Conservation (phyloP, 208 protist species). For the Trypanosoma vivax region DNA sequence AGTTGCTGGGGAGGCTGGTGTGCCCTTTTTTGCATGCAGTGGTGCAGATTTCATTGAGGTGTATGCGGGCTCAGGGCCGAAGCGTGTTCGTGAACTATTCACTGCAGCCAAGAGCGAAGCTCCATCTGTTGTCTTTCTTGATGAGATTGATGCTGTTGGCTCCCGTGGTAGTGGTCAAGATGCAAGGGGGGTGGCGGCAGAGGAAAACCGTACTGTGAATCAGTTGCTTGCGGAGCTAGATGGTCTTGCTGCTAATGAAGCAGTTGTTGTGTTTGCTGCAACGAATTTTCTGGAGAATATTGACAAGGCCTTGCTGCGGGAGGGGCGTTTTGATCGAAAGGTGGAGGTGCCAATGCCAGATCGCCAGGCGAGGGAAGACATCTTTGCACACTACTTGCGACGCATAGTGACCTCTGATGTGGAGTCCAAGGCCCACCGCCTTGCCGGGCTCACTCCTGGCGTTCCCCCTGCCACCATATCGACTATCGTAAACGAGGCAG, state of each 20-base stretch:
- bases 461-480: slow-evolving; percentile 91
- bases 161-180: slow-evolving; percentile 63
- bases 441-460: slow-evolving; percentile 82
- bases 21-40: slow-evolving; percentile 94
- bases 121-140: slow-evolving; percentile 97
- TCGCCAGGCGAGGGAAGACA: slow-evolving; percentile 42
- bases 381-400: slow-evolving; percentile 74
- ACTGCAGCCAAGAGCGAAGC: slow-evolving; percentile 79
- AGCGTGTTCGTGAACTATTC: slow-evolving; percentile 94
- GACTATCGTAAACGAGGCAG: slow-evolving; percentile 88
- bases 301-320: slow-evolving; percentile 93
- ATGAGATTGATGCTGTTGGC: slow-evolving; percentile 97
- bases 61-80: slow-evolving; percentile 95
- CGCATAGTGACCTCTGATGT: slow-evolving; percentile 35
- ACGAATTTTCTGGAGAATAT: slow-evolving; percentile 95
- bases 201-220: slow-evolving; percentile 93
- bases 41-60: slow-evolving; percentile 96
- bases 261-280: slow-evolving; percentile 94
- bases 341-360: slow-evolving; percentile 85
- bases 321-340: slow-evolving; percentile 96
- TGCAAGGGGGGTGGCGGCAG: slow-evolving; percentile 60
- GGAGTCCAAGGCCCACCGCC: slow-evolving; percentile 21
- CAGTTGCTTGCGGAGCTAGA: slow-evolving; percentile 96
- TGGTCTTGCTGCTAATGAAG: slow-evolving; percentile 83
- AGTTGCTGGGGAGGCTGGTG: slow-evolving; percentile 86